Evolutionary conservation across 257 asterid species (phyloP).

Genomic region (Gentiana straminea): DNA sequence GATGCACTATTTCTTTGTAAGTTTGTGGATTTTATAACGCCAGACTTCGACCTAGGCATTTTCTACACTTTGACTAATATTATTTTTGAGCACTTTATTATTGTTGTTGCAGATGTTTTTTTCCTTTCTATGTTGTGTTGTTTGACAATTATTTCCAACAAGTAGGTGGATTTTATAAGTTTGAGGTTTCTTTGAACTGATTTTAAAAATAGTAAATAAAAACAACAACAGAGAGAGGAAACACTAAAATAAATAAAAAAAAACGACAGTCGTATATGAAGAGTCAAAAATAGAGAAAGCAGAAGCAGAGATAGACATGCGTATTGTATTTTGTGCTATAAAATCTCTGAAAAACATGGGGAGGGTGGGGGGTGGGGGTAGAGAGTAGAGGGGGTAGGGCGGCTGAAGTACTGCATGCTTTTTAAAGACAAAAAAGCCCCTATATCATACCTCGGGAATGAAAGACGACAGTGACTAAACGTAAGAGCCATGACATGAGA

Average conservation of each 20-base stretch:
- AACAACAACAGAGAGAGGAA: not conserved
- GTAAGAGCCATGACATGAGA: conserved; percentile 9
- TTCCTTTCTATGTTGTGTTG: too few relatives aligned
- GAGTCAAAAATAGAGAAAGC: conserved; percentile 14
- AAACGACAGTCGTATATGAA: not conserved
- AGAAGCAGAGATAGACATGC: conserved; percentile 43
- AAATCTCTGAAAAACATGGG: conserved; percentile 80
- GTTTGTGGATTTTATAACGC: too few relatives aligned
- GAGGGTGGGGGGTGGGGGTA: conserved; percentile 28
- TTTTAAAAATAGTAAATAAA: not conserved
- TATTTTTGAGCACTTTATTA: too few relatives aligned
- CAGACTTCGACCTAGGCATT: too few relatives aligned
- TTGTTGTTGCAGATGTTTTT: too few relatives aligned
- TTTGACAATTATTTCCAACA: too few relatives aligned
- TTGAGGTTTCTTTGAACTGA: too few relatives aligned
- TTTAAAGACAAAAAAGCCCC: conserved; percentile 49
- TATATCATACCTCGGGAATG: conserved; percentile 59
- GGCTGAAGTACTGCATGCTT: conserved; percentile 42
- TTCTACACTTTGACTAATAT: too few relatives aligned
- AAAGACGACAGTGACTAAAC: conserved; percentile 20
- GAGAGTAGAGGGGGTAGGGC: conserved; percentile 29
- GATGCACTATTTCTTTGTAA: too few relatives aligned
- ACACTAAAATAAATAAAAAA: too few relatives aligned
- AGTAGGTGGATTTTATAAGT: too few relatives aligned
- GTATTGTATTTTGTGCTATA: conserved; percentile 78